Base-by-base conservation (phyloP, 2,329 filamentous ascomycete genomes). In the Ophiosphaerella korrae region DNA sequence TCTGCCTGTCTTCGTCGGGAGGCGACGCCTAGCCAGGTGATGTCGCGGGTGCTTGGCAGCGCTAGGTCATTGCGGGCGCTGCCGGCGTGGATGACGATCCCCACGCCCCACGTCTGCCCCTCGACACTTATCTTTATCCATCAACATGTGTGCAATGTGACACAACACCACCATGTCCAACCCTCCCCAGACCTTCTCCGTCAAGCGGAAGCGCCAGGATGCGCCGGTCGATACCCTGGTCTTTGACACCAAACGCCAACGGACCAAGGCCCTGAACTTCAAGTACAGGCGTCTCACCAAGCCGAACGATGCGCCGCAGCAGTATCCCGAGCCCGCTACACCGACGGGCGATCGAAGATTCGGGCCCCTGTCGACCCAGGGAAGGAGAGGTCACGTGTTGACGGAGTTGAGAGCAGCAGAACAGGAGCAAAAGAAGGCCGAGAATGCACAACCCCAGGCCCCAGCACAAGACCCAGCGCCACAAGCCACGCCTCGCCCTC, bases 161-260 rank as follows among this genome's bases (percentile, higher is more conserved):
- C 8, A 3, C 24, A 32, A 26, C 48, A 23, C n/a, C 39, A 26
- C 41, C 32, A 67, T 67, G 64, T 55, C 58, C 21, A 58, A 57
- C 21, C 62, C 66, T 3, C 70, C 68, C 1, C 63, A 66, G 42
- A 69, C 67, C 7, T 62, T 73, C 39, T 66, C 66, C 8, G 60
- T 85, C 64, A 85, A 84, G 71, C 77, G 82, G 48, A 80, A 82
- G 57, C 78, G 82, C 48, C 77, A 79, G 48, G 82, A 84, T 46
- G 80, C 81, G 41, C 80, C 82, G 3, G 77, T 83, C n/a, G 81
- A 84, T 53, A 76, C 78, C 18, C 71, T 83, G 42, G 49, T 67
- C 21, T 61, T 69, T 48, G 64, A 71, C 49, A 58, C 44, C 21
- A 23, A 54, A 35, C 31, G 53, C 56, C 45, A 63, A 67, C 32